Percentiles rank a stretch among this genome's conserved stretches.
Evolutionary conservation across 2,329 filamentous ascomycete genomes (phyloP).

Genomic region (Trichoderma hamatum): DNA sequence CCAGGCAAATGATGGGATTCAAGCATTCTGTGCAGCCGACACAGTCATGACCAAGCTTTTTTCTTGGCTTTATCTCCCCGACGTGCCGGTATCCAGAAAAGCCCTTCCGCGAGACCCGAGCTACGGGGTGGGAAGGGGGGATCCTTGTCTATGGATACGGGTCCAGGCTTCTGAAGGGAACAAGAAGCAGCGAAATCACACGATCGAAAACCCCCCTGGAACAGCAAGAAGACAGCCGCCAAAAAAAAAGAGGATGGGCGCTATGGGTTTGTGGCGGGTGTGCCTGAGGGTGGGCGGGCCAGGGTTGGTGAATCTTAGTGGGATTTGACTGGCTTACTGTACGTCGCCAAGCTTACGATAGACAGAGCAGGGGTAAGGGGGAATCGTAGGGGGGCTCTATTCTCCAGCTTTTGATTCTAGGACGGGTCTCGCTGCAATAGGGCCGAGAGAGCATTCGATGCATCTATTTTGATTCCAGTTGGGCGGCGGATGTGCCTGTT

Average conservation of each 20-base stretch:
- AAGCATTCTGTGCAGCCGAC: not conserved
- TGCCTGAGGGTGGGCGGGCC: not conserved
- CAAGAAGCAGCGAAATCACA: not conserved
- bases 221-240: not conserved
- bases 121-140: not conserved
- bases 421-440: not conserved
- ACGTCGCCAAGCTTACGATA: constrained; percentile 6
- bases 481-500: not conserved
- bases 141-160: not conserved
- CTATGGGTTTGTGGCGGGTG: not conserved
- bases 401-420: not conserved
- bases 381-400: not conserved
- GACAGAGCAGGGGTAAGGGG: not conserved
- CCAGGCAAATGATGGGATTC: not conserved
- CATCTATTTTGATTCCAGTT: not conserved
- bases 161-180: not conserved
- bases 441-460: not conserved
- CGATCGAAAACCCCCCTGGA: not conserved
- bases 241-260: not conserved
- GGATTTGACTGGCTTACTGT: not conserved
- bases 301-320: not conserved
- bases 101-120: not conserved
- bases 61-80: constrained; percentile 1
- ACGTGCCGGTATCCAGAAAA: not conserved
- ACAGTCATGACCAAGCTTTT: constrained; percentile 11